Evolutionary conservation across 495 filamentous ascomycete genomes (phyloP).

Genomic region (Tetracladium setigerum): DNA sequence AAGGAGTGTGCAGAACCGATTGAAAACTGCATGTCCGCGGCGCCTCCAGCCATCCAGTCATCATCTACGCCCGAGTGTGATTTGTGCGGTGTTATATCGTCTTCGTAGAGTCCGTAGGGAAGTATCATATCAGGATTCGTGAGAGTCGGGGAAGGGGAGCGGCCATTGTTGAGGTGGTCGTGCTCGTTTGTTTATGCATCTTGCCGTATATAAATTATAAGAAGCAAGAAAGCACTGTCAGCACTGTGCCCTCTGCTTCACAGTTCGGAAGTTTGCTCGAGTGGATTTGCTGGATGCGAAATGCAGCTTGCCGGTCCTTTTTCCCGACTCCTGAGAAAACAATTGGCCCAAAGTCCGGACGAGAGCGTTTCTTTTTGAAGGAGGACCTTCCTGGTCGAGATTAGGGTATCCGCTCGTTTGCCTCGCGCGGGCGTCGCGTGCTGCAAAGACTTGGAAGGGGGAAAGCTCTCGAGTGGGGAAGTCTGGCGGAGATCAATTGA

Average conservation of each 20-base stretch:
- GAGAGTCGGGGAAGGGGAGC: slow-evolving; percentile 66
- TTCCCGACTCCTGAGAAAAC: too few relatives aligned
- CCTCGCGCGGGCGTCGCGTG: neutral
- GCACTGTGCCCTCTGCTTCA: too few relatives aligned
- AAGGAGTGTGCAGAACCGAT: slow-evolving; percentile 23
- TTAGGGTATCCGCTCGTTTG: neutral
- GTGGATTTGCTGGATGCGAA: too few relatives aligned
- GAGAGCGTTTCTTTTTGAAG: too few relatives aligned
- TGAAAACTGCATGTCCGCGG: slow-evolving; percentile 21
- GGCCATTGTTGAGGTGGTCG: slow-evolving; percentile 27
- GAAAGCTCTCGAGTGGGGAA: neutral
- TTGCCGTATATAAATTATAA: neutral
- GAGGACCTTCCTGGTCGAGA: too few relatives aligned
- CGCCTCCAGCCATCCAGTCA: slow-evolving; percentile 9
- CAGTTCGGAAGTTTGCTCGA: too few relatives aligned
- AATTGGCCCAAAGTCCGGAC: too few relatives aligned
- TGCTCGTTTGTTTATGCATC: slow-evolving; percentile 18
- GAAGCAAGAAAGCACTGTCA: neutral
- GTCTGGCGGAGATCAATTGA: neutral
- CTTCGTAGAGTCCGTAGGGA: slow-evolving; percentile 49
- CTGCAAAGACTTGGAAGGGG: neutral
- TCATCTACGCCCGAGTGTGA: slow-evolving; percentile 1
- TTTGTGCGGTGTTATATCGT: slow-evolving; percentile 38
- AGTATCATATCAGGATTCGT: slow-evolving; percentile 95
- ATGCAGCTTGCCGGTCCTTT: too few relatives aligned